phyloP scores from a whole-genome alignment of 352 stramenopile species.

The Phytopythium mirpurense region DNA sequence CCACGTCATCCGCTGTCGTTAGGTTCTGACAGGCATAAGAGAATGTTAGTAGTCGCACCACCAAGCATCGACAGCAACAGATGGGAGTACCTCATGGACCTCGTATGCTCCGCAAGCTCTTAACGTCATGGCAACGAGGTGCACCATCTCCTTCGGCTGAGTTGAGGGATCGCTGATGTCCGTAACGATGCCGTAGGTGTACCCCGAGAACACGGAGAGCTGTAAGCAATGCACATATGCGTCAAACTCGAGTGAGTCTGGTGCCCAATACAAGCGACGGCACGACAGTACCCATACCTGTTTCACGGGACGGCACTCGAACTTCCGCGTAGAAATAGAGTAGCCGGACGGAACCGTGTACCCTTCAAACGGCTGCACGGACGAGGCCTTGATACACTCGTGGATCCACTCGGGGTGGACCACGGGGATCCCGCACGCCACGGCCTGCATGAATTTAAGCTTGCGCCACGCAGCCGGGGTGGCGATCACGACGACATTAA shows the following conservation, averaged over 20 bases:
- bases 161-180: slow-evolving; percentile 30
- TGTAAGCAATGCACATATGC: slow-evolving; percentile 12
- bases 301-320: slow-evolving; percentile 40
- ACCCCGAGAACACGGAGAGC: slow-evolving; percentile 55
- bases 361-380: slow-evolving; percentile 57
- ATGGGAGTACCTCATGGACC: slow-evolving; percentile 44
- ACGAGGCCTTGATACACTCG: slow-evolving; percentile 41
- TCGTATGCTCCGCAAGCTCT: slow-evolving; percentile 50
- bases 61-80: background rate
- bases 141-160: slow-evolving; percentile 32
- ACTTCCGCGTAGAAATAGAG: slow-evolving; percentile 55
- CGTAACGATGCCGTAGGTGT: slow-evolving; percentile 57
- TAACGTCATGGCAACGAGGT: slow-evolving; percentile 53
- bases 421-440: slow-evolving; percentile 78
- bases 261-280: background rate
- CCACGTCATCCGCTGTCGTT: slow-evolving; percentile 18
- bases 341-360: slow-evolving; percentile 69
- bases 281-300: slow-evolving; percentile 18
- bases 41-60: too few species aligned
- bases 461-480: slow-evolving; percentile 73
- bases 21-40: slow-evolving; percentile 31
- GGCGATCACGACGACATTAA: slow-evolving; percentile 65
- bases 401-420: slow-evolving; percentile 81
- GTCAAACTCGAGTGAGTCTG: slow-evolving; percentile 1
- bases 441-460: slow-evolving; percentile 74